Base-by-base conservation (phyloP, 202 grass and related monocot species). In the Zoysia matrella region DNA sequence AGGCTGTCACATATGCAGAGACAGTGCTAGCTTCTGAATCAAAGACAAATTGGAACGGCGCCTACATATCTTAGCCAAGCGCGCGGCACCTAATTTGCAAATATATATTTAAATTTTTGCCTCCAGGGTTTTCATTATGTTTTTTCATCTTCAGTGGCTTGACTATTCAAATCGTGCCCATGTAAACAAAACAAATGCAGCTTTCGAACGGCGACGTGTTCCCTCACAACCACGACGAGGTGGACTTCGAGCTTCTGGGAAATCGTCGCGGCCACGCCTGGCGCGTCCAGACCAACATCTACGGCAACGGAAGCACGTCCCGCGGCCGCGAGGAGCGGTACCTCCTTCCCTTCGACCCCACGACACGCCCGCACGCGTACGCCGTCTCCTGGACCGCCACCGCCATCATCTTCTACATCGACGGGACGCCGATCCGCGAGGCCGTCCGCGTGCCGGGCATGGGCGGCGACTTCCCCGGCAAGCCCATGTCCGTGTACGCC, bases 181-280 rank as follows among this genome's bases (percentile, higher is more conserved):
- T 30, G 22, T 30, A 30, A 30, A 30, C 22, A 30, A 7, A 18
- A 2, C 13, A 60, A 2, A 18, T 82, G 76, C 90, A 97, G 95
- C 84, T 90, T 66, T 97, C 95, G 15, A 97, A 97, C 60, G 86
- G 68, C 14, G 92, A 94, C 61, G 79, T 87, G 13, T 91, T 84
- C 73, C 85, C 87, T 3, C 69, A 71, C 58, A 93, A 84, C 60
- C 95, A 97, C 71, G 92, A 97, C 72, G 95, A 94, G 82, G 67
- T 97, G 76, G 95, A 97, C 72, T 93, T 97, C 42, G 94, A 97
- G 92, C 86, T 97, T 40, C 75, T 97, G 65, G 94, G 91, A 70
- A 93, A 92, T 75, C 82, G 87, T 0, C 87, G 63, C 6, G 89
- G 89, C 5, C 90, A 91, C 58, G 87, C 77, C 16, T 97, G 94